Conservation (phyloP, 148 eudicot species). For the Chenopodium berlandieri region DNA sequence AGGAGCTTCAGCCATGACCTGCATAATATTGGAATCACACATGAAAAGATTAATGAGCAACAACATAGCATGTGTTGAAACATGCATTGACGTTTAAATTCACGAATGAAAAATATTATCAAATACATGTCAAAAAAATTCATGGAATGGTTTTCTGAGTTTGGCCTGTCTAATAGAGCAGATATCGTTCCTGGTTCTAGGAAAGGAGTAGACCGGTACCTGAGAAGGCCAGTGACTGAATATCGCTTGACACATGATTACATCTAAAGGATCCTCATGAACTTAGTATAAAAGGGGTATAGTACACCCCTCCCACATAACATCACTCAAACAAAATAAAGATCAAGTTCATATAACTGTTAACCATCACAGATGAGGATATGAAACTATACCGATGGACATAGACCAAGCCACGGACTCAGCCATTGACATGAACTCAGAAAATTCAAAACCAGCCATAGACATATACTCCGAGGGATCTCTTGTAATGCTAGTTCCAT, state of each 20-base stretch:
- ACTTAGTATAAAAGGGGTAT: not conserved
- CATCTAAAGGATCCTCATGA: not conserved
- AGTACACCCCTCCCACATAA: not conserved
- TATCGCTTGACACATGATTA: not conserved
- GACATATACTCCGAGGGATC: constrained; percentile 3
- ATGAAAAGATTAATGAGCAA: not conserved
- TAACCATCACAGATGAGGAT: not conserved
- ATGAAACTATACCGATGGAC: not conserved
- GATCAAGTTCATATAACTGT: not conserved
- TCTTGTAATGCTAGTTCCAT: not conserved
- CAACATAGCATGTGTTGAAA: not conserved
- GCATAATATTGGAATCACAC: not conserved
- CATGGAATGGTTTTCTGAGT: not conserved
- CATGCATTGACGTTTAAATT: not conserved
- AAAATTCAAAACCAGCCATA: not conserved
- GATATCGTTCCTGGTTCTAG: not conserved
- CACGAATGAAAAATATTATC: not conserved
- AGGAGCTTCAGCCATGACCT: constrained; percentile 1
- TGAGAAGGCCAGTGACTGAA: not conserved
- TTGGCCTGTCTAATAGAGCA: not conserved
- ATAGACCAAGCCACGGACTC: not conserved
- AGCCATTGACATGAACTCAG: not conserved
- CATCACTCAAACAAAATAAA: no score
- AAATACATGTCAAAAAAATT: not conserved
- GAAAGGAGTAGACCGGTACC: not conserved